These are phyloP conservation scores for Epichloe elymi DNA, from an alignment of 2,329 filamentous ascomycete genomes.

Conservation along the genomic window DNA sequence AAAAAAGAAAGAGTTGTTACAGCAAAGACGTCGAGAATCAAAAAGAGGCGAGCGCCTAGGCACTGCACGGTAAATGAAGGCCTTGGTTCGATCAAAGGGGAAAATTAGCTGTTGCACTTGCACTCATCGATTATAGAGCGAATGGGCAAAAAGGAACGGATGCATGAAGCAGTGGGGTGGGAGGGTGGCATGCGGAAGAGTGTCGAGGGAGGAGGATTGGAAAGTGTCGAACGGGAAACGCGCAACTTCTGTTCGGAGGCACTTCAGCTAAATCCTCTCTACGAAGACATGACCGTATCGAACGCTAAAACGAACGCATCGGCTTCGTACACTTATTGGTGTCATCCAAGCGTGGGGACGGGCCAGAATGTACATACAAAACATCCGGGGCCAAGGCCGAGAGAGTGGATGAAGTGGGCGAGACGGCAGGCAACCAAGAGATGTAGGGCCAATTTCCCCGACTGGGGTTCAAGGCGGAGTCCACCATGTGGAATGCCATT, in stretches of 20 bases:
- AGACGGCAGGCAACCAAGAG: neutral
- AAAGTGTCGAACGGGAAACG: neutral
- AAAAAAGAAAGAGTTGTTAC: neutral
- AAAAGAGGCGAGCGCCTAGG: neutral
- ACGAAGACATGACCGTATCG: neutral
- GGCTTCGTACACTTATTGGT: conserved; percentile 1
- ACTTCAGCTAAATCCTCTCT: neutral
- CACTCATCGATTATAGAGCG: neutral
- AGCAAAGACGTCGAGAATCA: neutral
- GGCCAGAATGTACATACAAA: conserved; percentile 1
- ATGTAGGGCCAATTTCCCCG: conserved; percentile 12
- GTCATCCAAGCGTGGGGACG: conserved; percentile 1
- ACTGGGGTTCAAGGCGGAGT: conserved; percentile 7
- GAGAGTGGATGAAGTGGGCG: conserved; percentile 2
- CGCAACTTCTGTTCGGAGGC: neutral
- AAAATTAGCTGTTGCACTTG: neutral
- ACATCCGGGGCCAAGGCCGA: conserved; percentile 1
- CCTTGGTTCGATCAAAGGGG: neutral
- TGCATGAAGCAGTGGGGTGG: conserved; percentile 1
- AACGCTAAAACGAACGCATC: neutral
- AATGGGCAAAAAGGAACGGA: neutral
- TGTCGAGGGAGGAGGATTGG: neutral
- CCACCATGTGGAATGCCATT: neutral
- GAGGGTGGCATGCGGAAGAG: neutral
- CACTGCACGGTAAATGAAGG: neutral